Evolutionary conservation across 2,329 filamentous ascomycete genomes (phyloP).

Genomic region (Fusarium hainanense): DNA sequence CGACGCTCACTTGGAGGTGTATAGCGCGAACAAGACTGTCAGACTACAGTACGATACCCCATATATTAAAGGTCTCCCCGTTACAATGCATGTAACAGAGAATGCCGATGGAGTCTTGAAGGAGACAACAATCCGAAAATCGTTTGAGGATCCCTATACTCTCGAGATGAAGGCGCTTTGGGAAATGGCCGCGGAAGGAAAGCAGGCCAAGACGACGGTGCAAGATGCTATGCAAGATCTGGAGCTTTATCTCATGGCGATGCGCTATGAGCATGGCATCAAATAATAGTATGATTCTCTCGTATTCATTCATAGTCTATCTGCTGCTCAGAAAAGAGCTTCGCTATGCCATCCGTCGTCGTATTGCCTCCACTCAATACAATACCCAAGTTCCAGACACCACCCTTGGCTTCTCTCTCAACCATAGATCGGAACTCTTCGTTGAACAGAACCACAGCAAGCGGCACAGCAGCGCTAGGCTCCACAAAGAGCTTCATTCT

Average conservation of each 20-base stretch:
- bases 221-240: constrained; percentile 48
- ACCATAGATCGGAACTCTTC: not conserved
- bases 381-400: not conserved
- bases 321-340: not conserved
- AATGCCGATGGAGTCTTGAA: constrained; percentile 52
- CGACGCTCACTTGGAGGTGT: constrained; percentile 65
- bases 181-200: constrained; percentile 38
- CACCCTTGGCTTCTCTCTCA: not conserved
- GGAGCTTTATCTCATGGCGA: constrained; percentile 41
- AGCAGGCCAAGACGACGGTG: constrained; percentile 45
- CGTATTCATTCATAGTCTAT: no score
- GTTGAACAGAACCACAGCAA: not conserved
- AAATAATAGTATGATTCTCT: not conserved
- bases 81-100: constrained; percentile 61
- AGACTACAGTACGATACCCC: constrained; percentile 67
- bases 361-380: constrained; percentile 1
- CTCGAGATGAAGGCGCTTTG: constrained; percentile 52
- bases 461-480: not conserved
- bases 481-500: constrained; percentile 4
- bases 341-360: not conserved
- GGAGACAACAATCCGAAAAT: constrained; percentile 54
- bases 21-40: constrained; percentile 64
- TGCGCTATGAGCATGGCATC: not conserved
- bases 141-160: constrained; percentile 58
- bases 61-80: constrained; percentile 65